Evolutionary conservation across 1,284 basidiomycete genomes (phyloP), one percentile per base, ranked within the genome.

Genomic region (Takashimella koratensis): DNA sequence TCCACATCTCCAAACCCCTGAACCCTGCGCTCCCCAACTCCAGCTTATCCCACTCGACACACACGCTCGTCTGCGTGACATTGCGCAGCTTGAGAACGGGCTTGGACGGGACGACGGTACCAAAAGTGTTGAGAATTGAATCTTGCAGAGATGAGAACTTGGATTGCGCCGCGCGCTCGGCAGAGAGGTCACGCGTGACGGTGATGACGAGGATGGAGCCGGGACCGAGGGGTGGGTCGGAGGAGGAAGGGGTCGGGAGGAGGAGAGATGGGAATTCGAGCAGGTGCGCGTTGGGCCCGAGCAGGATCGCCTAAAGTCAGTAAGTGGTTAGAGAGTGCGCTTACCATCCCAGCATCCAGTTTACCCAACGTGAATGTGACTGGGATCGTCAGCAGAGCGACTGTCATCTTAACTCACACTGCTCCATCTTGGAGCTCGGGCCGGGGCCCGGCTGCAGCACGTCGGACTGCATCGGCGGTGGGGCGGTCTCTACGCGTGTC

Each of bases 201-300:
- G 90, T 86, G 71, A 97, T 97, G 68, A 92, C 95, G 63, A 97
- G 89, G 63, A 97, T 96, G n/a, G 91, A 95, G 8, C 93, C 93
- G 0, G 92, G 84, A 3, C 87, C 85, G 1, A 90, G 86, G 16
- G 91, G 92, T 0, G 91, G 88, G 2, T 66, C 58, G 10, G 59
- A 59, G 0, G 66, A 65, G 12, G 66, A 58, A 11, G 68, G 67
- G 1, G 65, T 65, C 5, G 92, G 93, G 11, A 97, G 79, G 1
- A 97, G 82, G 23, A 97, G 80, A 0, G 93, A 96, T 1, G 93
- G 93, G 72, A 97, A 97, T 75, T 97, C 93, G 67, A 97, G 94
- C 30, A 95, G 81, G 69, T 96, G 92, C 4, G 91, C 91, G 43
- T 90, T 83, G 70, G 93, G 90, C 5, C 91, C 91, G 4, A 95